phyloP scores from a whole-genome alignment of 768 basidiomycete genomes.

The Boletales sp. region DNA sequence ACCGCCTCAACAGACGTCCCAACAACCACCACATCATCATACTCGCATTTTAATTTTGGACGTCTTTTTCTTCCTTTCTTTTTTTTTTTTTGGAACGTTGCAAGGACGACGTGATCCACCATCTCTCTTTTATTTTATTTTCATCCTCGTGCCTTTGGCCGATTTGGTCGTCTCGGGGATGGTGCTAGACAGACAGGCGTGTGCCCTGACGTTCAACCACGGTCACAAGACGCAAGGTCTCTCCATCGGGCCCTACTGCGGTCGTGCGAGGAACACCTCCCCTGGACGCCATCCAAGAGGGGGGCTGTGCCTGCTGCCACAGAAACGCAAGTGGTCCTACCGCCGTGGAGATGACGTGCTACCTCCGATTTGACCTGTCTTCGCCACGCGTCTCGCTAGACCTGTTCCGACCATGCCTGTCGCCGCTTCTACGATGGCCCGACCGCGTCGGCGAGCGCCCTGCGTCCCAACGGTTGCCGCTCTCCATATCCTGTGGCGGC shows the following conservation, averaged over 20 bases:
- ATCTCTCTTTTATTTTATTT: no score
- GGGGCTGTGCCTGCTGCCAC: background rate
- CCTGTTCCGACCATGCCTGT: constrained; percentile 1
- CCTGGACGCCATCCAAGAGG: background rate
- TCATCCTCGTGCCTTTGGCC: no score
- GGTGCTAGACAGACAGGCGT: background rate
- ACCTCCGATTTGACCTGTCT: background rate
- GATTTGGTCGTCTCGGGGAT: background rate
- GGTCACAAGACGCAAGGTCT: background rate
- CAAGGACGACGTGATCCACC: no score
- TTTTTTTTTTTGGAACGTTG: no score
- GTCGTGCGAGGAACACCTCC: background rate
- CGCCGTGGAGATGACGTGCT: constrained; percentile 1
- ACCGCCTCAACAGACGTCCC: no score
- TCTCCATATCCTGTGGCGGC: constrained; percentile 30
- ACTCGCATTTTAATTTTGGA: background rate
- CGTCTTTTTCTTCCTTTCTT: background rate
- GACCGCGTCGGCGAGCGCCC: constrained; percentile 18
- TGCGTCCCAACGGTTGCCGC: constrained; percentile 27
- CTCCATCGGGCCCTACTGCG: background rate
- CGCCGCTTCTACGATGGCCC: constrained; percentile 1
- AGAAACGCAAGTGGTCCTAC: background rate
- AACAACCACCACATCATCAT: no score
- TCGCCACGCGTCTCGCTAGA: constrained; percentile 6
- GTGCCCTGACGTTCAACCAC: background rate